Evolutionary conservation across 2,329 filamentous ascomycete species (phyloP), one percentile per base, ranked within the genome.

Genomic region (Bipolaris zeicola): DNA sequence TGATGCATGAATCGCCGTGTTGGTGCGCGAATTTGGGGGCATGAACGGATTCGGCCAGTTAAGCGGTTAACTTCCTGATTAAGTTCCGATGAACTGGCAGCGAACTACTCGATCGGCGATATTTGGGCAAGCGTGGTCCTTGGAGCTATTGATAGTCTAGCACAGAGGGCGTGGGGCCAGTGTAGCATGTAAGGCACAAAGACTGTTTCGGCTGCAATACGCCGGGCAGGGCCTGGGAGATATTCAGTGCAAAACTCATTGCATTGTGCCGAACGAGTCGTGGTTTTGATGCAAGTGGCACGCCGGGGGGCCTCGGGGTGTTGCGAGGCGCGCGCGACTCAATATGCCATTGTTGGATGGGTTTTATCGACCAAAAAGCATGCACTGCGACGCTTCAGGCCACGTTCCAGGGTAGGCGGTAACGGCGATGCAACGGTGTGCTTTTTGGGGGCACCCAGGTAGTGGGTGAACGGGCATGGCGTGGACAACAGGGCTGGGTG

Each of bases 31-130:
- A 39, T 45, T 52, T 28, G 26, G 41, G 41, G 22, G 37, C 37
- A 34, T 28, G 33, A n/a, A 34, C 36, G 47, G 18, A 37, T 37
- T 52, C 53, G 57, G 55, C 43, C 2, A 37, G 34, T 28, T 42
- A 20, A 42, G 42, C 47, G 41, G 43, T 50, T 20, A 13, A 38
- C 14, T 47, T 48, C 52, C 42, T 34, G 34, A 44, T 38, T 49
- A 39, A 38, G n/a, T 31, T 49, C 46, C 46, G 48, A 56, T 55
- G 53, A 59, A 59, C 57, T 53, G 49, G 48, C 48, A 45, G 43
- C 50, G 52, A 55, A 55, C 52, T 55, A 45, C 42, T 45, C 24
- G 57, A 59, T 45, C 50, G 45, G 49, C 52, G 39, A 50, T 31
- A 6, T 16, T 36, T 55, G 45, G 37, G 37, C 16, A 13, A 39